These are phyloP conservation scores for Neurospora crassa DNA, from an alignment of 2,329 filamentous ascomycete species.

Conservation along the genomic window DNA sequence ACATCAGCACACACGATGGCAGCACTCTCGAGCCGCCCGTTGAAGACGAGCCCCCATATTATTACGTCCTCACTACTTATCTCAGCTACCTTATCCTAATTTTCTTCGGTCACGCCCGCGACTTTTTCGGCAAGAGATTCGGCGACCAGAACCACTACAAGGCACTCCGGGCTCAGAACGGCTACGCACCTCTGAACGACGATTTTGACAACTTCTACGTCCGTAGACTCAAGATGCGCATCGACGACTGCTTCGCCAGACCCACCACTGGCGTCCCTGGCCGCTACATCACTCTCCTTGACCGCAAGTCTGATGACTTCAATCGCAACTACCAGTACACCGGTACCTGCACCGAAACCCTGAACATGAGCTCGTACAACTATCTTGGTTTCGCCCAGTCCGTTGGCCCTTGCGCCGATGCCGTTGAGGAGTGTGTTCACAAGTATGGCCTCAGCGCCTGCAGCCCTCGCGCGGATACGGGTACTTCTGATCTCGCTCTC, in stretches of 20 bases:
- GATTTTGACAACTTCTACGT: constrained; percentile 99
- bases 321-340: constrained; percentile 85
- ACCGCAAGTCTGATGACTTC: constrained; percentile 83
- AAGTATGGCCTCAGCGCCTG: constrained; percentile 77
- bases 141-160: constrained; percentile 72
- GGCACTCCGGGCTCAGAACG: constrained; percentile 72
- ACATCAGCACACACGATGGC: constrained; percentile 81
- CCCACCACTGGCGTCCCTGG: constrained; percentile 90
- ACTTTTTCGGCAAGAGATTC: constrained; percentile 97
- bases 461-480: constrained; percentile 74
- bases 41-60: constrained; percentile 94
- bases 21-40: constrained; percentile 71
- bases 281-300: constrained; percentile 84
- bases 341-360: constrained; percentile 83
- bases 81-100: constrained; percentile 96
- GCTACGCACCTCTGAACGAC: constrained; percentile 90
- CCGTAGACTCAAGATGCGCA: constrained; percentile 79
- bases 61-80: constrained; percentile 94
- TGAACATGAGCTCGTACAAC: constrained; percentile 99
- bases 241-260: constrained; percentile 94
- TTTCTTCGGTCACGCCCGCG: constrained; percentile 86
- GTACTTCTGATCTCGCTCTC: constrained; percentile 76
- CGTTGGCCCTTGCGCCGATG: constrained; percentile 90
- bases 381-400: constrained; percentile 98
- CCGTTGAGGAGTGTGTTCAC: constrained; percentile 74